Evolutionary conservation across 2,329 filamentous ascomycete species (phyloP), one percentile per base, ranked within the genome.

Genomic region (Fusarium sulawesiense): DNA sequence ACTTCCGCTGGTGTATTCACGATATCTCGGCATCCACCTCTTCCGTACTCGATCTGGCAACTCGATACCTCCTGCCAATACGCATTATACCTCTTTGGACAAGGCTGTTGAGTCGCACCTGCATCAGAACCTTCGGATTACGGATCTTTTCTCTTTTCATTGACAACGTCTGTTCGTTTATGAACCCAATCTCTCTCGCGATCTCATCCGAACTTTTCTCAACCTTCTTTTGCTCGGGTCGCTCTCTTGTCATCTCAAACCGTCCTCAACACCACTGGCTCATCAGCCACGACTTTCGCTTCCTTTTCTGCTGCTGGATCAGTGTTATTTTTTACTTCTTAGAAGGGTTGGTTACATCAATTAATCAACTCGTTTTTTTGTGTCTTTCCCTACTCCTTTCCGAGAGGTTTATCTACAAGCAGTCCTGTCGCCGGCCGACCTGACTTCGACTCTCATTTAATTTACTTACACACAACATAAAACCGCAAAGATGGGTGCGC

Each of bases 261-360:
- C 60, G 68, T 65, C 55, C 51, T 51, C 50, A 25, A 20, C 46
- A 56, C 51, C 32, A 49, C 48, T 40, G 64, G 60, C 68, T 55
- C 37, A 41, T 57, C 60, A 58, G 62, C 62, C 71, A 68, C 73
- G 61, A 51, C 68, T 51, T 75, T 73, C 70, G 71, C 64, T 75
- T 74, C 70, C 45, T 64, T 64, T 69, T 64, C 68, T 60, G 65
- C 87, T 88, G 87, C 88, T 89, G 86, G 87, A 81, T 88, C 86
- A 88, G 86, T 86, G 82, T 81, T 78, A 78, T 73, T 72, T 64
- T 27, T 54, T 41, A 32, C 18, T 44, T 41, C 42, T 47, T 64
- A 41, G 18, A 64, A 73, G 72, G 65, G 73, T 30, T 55, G 51
- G 16, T 54, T 60, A 32, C 34, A 61, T 53, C 8, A 53, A 21